Percentiles rank a stretch among this genome's conserved stretches.
Conservation (phyloP, 2,329 filamentous ascomycete genomes). For the Ophiostoma quercus region DNA sequence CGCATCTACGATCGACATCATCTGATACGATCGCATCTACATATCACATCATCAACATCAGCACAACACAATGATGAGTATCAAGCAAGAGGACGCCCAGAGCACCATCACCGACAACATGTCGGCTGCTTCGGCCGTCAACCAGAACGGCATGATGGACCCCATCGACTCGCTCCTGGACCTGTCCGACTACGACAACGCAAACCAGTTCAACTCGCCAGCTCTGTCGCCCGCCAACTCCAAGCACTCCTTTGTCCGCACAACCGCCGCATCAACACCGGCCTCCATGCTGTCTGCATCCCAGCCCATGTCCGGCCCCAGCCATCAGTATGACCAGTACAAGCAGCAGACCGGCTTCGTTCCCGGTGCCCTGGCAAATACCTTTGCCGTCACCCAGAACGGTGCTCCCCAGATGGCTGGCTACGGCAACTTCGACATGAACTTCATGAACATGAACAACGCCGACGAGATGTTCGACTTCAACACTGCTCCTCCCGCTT, state of each 20-base stretch:
- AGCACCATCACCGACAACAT: constrained; percentile 27
- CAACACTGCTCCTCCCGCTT: constrained; percentile 57
- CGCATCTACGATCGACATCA: not conserved
- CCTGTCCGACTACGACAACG: constrained; percentile 57
- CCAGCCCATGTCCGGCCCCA: constrained; percentile 69
- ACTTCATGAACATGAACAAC: constrained; percentile 49
- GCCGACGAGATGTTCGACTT: constrained; percentile 68
- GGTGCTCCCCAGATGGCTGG: constrained; percentile 45
- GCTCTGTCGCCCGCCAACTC: constrained; percentile 51
- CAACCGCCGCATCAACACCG: constrained; percentile 42
- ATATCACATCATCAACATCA: not conserved
- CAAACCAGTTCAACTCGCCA: constrained; percentile 54
- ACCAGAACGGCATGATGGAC: constrained; percentile 35
- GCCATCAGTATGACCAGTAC: constrained; percentile 92
- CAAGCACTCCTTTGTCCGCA: constrained; percentile 50
- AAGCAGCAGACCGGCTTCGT: constrained; percentile 93
- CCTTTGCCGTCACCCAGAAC: constrained; percentile 69
- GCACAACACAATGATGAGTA: constrained; percentile 20
- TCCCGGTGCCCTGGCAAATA: constrained; percentile 72
- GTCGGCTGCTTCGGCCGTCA: constrained; percentile 34
- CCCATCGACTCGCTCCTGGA: constrained; percentile 56
- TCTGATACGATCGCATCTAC: not conserved
- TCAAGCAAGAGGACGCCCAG: constrained; percentile 27
- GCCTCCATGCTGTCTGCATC: constrained; percentile 47
- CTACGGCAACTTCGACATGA: constrained; percentile 46